phyloP scores from a whole-genome alignment of 441 rosid genomes.

The Sinapis alba region DNA sequence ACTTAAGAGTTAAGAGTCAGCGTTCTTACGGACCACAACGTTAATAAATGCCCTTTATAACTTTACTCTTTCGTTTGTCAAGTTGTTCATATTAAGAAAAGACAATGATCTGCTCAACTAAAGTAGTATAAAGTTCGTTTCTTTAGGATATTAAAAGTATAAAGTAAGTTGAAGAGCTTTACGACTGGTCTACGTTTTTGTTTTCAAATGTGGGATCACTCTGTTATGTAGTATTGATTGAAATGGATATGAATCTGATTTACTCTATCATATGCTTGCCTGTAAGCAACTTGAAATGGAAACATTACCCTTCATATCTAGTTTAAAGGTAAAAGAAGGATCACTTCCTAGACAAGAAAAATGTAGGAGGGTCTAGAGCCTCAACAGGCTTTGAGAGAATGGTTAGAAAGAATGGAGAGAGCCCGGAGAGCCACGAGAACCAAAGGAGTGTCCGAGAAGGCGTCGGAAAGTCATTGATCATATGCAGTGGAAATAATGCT shows the following conservation, averaged over 20 bases:
- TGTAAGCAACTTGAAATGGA: not conserved
- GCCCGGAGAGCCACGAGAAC: not conserved
- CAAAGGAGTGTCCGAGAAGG: not conserved
- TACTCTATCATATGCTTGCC: not conserved
- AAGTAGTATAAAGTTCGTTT: not conserved
- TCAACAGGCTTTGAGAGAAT: not conserved
- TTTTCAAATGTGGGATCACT: not conserved
- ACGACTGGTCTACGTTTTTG: not conserved
- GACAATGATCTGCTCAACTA: not conserved
- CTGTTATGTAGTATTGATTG: not conserved
- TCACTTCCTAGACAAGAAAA: not conserved
- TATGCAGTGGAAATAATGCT: not conserved
- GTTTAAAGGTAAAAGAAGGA: not conserved
- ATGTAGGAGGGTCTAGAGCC: not conserved
- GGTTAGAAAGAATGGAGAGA: not conserved
- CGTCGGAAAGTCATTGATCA: not conserved
- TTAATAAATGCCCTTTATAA: constrained; percentile 12
- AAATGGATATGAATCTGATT: not conserved
- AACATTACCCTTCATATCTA: not conserved
- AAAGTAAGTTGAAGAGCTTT: constrained; percentile 12
- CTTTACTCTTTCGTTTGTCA: not conserved
- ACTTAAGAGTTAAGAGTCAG: constrained; percentile 28
- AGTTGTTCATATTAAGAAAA: constrained; percentile 21
- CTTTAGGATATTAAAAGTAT: not conserved
- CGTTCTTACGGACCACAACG: not conserved